Evolutionary conservation across 192 early-diverging fungal genomes (phyloP), one percentile per base, ranked within the genome.

Genomic region (Coemansia pectinata): DNA sequence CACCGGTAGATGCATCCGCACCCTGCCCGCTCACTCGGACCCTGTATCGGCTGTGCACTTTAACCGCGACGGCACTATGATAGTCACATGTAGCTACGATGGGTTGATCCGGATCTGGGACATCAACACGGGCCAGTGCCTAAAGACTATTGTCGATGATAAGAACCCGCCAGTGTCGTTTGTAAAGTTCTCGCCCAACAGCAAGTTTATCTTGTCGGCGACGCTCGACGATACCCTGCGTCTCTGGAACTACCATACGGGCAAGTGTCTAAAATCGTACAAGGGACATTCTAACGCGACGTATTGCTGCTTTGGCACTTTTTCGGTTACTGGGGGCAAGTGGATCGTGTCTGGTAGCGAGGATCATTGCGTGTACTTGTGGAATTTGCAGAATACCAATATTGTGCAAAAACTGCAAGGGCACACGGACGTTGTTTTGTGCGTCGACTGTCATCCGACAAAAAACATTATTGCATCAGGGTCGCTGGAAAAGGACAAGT

Each of bases 21-120:
- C 87, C 5, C 82, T 99, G 41, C 92, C 94, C 23, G 96, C 96
- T 12, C 98, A 99, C 83, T 94, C 94, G 38, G 95, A 98, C 66
- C 96, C 96, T 4, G 96, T 99, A 23, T 89, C 93, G 45, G 91
- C 95, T 1, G 94, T 96, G 17, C 95, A 95, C 69, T 99, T 99
- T 73, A 98, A 97, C 77, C 86, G 95, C 57, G 98, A 99, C 71
- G 98, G 98, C 12, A 94, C 94, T 1, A 90, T 97, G 86, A 95
- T 99, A 62, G 96, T 96, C 3, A 95, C 94, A 5, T 93, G 92
- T 57, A 93, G 94, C 69, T 92, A 93, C 71, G 98, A 99, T 76
- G 98, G 98, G 15, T 77, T 98, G 47, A 95, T 99, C 61, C 95
- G 98, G 25, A 97, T 99, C 64, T 99, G 98, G 98, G 98, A 99